These are phyloP conservation scores for Solanum chiquidenum DNA, from an alignment of 257 asterid species.

Conservation along the genomic window DNA sequence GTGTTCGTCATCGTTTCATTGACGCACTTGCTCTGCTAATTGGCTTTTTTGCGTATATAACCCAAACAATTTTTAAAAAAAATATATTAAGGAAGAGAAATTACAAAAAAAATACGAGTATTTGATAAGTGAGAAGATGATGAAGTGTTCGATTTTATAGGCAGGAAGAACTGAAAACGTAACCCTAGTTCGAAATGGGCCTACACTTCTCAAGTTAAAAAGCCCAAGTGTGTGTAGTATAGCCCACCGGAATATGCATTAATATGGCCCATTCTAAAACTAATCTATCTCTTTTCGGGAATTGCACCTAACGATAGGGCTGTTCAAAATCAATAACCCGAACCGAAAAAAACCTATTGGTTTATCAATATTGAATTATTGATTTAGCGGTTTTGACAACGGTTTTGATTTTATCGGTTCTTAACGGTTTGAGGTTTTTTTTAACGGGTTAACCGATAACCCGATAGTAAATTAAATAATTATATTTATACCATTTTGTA, in stretches of 20 bases:
- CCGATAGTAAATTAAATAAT: too few relatives aligned
- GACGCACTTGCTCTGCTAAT: conserved; percentile 69
- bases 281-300: neutral
- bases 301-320: too few relatives aligned
- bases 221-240: neutral
- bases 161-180: neutral
- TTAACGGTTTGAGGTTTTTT: too few relatives aligned
- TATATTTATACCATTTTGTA: too few relatives aligned
- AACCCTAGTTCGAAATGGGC: neutral
- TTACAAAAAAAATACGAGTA: neutral
- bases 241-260: neutral
- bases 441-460: too few relatives aligned
- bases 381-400: too few relatives aligned
- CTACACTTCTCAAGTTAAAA: neutral
- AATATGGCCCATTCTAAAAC: neutral
- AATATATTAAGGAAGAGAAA: neutral
- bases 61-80: neutral
- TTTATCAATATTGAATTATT: too few relatives aligned
- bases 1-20: conserved; percentile 23
- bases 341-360: too few relatives aligned
- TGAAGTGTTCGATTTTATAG: neutral
- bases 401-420: too few relatives aligned
- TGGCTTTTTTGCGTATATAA: conserved; percentile 7
- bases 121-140: neutral
- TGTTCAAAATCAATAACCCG: too few relatives aligned